Evolutionary conservation across 306 rosid genomes (phyloP).

Genomic region (Sechiopsis laciniata): DNA sequence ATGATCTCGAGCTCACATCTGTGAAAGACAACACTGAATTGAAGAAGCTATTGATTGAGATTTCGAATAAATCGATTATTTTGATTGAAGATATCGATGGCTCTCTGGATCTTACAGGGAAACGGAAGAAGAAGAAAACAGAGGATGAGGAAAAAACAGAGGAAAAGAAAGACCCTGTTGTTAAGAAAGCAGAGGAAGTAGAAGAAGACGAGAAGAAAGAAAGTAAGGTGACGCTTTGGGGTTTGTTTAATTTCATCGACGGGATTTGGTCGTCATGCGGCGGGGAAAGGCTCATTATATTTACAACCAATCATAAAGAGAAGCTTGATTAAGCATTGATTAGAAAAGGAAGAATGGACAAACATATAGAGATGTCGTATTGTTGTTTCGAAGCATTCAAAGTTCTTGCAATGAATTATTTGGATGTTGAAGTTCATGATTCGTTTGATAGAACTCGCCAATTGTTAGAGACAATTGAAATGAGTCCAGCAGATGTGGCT

Average conservation of each 20-base stretch:
- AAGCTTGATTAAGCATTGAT: slow-evolving; percentile 76
- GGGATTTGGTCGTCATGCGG: slow-evolving; percentile 52
- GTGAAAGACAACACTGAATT: slow-evolving; percentile 83
- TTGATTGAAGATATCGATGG: slow-evolving; percentile 89
- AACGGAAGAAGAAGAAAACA: slow-evolving; percentile 60
- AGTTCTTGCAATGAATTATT: slow-evolving; percentile 58
- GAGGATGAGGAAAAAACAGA: too few relatives aligned
- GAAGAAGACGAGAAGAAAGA: too few relatives aligned
- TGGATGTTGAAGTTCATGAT: slow-evolving; percentile 39
- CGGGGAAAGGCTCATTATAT: slow-evolving; percentile 63
- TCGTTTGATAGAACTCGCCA: slow-evolving; percentile 31
- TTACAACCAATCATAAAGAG: slow-evolving; percentile 75
- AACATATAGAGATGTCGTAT: slow-evolving; percentile 58
- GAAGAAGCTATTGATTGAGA: slow-evolving; percentile 78
- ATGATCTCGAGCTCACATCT: slow-evolving; percentile 82
- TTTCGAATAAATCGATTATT: slow-evolving; percentile 71
- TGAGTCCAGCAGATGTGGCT: slow-evolving; percentile 46
- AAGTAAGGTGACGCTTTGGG: too few relatives aligned
- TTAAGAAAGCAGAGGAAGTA: too few relatives aligned
- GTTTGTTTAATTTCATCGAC: too few relatives aligned
- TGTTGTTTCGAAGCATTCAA: slow-evolving; percentile 29
- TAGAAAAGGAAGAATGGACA: slow-evolving; percentile 84
- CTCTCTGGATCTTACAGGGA: slow-evolving; percentile 81
- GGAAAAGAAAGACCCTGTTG: too few relatives aligned
- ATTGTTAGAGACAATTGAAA: slow-evolving; percentile 33